Evolutionary conservation across 1,139 yeast species (phyloP).

Genomic region (Blastobotrys arbuscula): DNA sequence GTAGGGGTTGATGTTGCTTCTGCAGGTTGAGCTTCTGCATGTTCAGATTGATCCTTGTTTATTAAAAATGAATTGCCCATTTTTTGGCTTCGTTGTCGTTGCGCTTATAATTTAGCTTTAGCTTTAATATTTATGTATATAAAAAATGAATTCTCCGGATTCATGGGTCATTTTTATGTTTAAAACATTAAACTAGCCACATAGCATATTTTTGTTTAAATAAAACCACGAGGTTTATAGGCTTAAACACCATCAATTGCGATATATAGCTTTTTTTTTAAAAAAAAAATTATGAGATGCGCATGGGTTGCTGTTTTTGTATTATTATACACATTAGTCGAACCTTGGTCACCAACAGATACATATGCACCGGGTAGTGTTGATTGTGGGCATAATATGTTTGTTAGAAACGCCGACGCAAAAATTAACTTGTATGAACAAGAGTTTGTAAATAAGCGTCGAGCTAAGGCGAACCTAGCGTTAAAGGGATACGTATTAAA

Average conservation of each 20-base stretch:
- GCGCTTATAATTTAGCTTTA: background rate
- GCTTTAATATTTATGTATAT: too few species aligned
- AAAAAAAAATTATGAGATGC: too few species aligned
- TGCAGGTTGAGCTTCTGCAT: background rate
- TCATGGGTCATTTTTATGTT: background rate
- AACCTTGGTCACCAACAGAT: constrained; percentile 19
- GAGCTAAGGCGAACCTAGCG: constrained; percentile 11
- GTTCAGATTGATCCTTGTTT: background rate
- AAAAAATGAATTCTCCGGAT: background rate
- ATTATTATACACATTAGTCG: background rate
- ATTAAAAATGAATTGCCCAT: background rate
- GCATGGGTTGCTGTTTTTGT: background rate
- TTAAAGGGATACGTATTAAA: constrained; percentile 17
- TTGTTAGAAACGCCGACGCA: background rate
- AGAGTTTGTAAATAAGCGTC: constrained; percentile 16
- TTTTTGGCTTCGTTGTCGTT: background rate
- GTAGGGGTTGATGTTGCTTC: too few species aligned
- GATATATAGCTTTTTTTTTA: background rate
- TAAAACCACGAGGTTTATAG: background rate
- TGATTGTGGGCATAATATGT: background rate
- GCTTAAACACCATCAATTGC: background rate
- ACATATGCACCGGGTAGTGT: constrained; percentile 22
- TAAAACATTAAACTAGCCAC: background rate
- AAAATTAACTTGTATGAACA: constrained; percentile 14
- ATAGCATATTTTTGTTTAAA: background rate